Evolutionary conservation across 2,329 filamentous ascomycete species (phyloP).

Genomic region (Aspergillus flavus): DNA sequence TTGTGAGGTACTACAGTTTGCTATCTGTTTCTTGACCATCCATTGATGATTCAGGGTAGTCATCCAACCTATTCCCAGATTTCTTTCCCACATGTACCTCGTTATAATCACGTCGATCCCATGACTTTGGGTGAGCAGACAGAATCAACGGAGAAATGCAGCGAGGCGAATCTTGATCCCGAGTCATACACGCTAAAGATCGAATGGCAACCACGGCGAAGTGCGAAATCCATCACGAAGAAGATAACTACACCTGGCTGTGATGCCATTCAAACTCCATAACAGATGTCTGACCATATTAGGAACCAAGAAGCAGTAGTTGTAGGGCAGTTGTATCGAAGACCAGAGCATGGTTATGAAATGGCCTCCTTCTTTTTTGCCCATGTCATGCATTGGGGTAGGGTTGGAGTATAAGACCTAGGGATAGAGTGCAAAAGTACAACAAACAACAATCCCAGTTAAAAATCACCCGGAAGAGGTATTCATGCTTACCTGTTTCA

Average conservation of each 20-base stretch:
- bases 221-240: slow-evolving; percentile 41
- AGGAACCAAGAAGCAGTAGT: slow-evolving; percentile 28
- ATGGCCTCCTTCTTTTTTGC: slow-evolving; percentile 61
- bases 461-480: slow-evolving; percentile 8
- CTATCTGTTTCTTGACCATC: not conserved
- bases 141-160: slow-evolving; percentile 27
- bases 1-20: not conserved
- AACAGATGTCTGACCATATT: not conserved
- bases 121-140: slow-evolving; percentile 24
- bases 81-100: slow-evolving; percentile 37
- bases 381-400: slow-evolving; percentile 19
- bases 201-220: not conserved
- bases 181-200: not conserved
- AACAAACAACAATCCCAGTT: not conserved
- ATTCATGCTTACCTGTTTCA: slow-evolving; percentile 39
- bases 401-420: not conserved
- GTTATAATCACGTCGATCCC: slow-evolving; percentile 36
- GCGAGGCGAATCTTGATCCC: slow-evolving; percentile 23
- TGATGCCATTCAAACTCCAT: slow-evolving; percentile 8
- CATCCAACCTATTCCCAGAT: not conserved
- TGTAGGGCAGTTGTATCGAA: slow-evolving; percentile 65
- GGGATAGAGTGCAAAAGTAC: slow-evolving; percentile 1
- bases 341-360: slow-evolving; percentile 51
- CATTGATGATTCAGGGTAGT: not conserved
- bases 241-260: slow-evolving; percentile 35